Evolutionary conservation across 78 protist species (phyloP), one percentile per base, ranked within the genome.

Genomic region (Bigelowiella natans): DNA sequence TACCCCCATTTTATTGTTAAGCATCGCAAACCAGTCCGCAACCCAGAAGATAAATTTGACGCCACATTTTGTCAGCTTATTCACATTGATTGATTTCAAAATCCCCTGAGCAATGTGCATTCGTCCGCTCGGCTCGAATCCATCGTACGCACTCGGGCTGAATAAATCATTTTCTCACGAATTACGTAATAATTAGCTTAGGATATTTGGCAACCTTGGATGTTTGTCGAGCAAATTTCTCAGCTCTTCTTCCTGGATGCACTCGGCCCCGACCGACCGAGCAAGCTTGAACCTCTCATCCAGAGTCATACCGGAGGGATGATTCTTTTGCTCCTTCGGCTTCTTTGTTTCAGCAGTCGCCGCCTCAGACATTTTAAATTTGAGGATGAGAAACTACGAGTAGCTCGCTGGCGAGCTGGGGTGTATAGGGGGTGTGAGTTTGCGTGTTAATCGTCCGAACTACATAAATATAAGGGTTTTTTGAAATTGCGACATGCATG

Each of bases 31-130:
- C 98, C 98, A 97, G 93, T 98, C 99, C 29, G 99, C 99, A 28
- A 98, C 98, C 98, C 98, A 97, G 91, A 97, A 97, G 39, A 95
- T 82, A 90, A 97, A 96, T 1, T 93, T 94, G 38, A 95, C 93
- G 31, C 99, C 99, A 3, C 73, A 94, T 36, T 39, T 1, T 31
- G 98, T 96, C 92, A 93, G 91, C 91, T 97, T 96, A 94, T 98
- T 98, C 38, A 98, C 99, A 90, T 98, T 98, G 96, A 97, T 95
- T 3, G 98, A 96, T 85, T 91, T 91, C 85, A 88, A 11, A 37
- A 38, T 85, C 36, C 99, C 99, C 92, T 98, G 99, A 0, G 99
- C 99, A 83, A 98, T 98, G 94, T 97, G 99, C 97, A 98, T 97
- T 36, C 99, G 93, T 1, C 99, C 99, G 0, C 97, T 94, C 73